Evolutionary conservation across 2,329 filamentous ascomycete genomes (phyloP).

Genomic region (Pseudogymnoascus pannorum): DNA sequence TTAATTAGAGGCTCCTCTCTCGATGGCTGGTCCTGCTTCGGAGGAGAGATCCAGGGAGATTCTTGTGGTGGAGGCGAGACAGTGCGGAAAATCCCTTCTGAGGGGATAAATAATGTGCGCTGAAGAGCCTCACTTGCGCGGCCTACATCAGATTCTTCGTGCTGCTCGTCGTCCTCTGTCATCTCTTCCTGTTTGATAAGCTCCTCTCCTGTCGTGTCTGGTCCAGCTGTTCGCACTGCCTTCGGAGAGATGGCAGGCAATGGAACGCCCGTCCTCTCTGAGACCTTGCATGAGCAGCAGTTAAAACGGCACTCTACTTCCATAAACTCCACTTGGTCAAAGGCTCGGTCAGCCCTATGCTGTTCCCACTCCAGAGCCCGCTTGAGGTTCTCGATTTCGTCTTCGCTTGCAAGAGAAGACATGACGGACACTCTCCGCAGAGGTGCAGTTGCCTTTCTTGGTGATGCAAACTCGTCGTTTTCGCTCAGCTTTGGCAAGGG

Average conservation of each 20-base stretch:
- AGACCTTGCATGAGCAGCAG: conserved; percentile 50
- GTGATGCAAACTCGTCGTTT: conserved; percentile 56
- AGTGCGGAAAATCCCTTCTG: conserved; percentile 56
- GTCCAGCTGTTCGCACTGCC: not conserved
- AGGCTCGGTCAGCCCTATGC: conserved; percentile 57
- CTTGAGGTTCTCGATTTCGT: conserved; percentile 38
- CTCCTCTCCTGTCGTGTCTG: not conserved
- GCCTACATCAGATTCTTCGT: not conserved
- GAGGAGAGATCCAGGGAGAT: conserved; percentile 22
- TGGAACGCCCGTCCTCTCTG: conserved; percentile 15
- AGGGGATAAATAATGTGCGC: conserved; percentile 45
- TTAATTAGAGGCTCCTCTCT: not conserved
- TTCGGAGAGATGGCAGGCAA: not conserved
- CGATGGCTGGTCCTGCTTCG: conserved; percentile 15
- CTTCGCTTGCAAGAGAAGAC: conserved; percentile 44
- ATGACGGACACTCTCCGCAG: conserved; percentile 42
- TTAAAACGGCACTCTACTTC: conserved; percentile 66
- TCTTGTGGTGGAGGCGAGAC: conserved; percentile 35
- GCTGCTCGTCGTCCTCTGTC: not conserved
- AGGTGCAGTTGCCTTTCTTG: conserved; percentile 44
- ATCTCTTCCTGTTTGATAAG: not conserved
- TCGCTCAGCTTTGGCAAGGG: conserved; percentile 52
- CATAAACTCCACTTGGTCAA: conserved; percentile 69
- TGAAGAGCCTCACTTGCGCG: not conserved
- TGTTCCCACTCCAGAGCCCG: conserved; percentile 40